These are phyloP conservation scores for Pulicaria dysenterica DNA, from an alignment of 129 eudicot species.

Conservation along the genomic window DNA sequence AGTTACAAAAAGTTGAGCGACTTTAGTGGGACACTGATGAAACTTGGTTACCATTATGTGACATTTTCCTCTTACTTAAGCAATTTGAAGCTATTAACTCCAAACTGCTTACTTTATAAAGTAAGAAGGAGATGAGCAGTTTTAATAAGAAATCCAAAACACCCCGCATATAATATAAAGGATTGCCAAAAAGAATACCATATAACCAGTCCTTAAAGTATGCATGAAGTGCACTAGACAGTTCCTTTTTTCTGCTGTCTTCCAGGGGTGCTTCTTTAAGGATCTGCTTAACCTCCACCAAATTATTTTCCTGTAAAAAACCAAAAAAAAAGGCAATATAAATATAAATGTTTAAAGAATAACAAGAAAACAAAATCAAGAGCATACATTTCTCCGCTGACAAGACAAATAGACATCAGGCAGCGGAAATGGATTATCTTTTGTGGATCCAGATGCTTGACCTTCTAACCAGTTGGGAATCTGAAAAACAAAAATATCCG, in stretches of 20 bases:
- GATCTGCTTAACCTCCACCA: slow-evolving; percentile 79
- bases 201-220: slow-evolving; percentile 97
- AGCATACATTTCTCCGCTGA: slow-evolving; percentile 70
- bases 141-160: neutral
- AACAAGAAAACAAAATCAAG: neutral
- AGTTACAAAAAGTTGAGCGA: too few species aligned
- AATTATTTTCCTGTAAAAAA: slow-evolving; percentile 58
- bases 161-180: neutral
- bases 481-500: slow-evolving; percentile 38
- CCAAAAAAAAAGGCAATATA: neutral
- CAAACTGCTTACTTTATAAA: too few species aligned
- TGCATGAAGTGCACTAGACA: slow-evolving; percentile 80
- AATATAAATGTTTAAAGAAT: neutral
- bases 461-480: slow-evolving; percentile 88
- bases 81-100: too few species aligned
- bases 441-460: slow-evolving; percentile 76
- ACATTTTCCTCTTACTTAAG: too few species aligned
- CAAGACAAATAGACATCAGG: slow-evolving; percentile 84
- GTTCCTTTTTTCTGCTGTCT: slow-evolving; percentile 78
- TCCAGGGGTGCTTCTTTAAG: slow-evolving; percentile 82
- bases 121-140: too few species aligned
- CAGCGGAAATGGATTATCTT: slow-evolving; percentile 87
- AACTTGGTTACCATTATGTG: too few species aligned
- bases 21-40: too few species aligned
- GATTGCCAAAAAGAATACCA: slow-evolving; percentile 46